Evolutionary conservation across 305 asterid species (phyloP), one percentile per base, ranked within the genome.

Genomic region (Fraxinus latifolia): DNA sequence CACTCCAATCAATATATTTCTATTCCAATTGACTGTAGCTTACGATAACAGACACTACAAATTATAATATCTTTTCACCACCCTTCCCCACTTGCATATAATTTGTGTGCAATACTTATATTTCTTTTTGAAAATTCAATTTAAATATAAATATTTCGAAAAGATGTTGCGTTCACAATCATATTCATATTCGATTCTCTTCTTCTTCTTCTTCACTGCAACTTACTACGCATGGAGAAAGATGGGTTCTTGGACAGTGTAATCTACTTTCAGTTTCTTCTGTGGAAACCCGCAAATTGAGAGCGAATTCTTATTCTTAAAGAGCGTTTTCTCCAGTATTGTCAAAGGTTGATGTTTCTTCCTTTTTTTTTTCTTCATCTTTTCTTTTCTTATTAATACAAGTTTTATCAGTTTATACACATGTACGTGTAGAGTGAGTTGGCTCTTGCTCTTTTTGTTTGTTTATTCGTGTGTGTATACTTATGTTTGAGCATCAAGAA

Each of bases 111-210:
- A 77, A 60, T 44, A 76, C 39, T 76, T 11, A 5, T 79, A 78
- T 58, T 58, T n/a, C 36, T 55, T 42, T 5, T 29, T 60, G 55
- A 21, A 9, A 19, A 12, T 32, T 36, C 39, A 68, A 74, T 84
- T 84, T 84, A 84, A 74, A 86, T 84, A 86, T 78, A 87, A 60
- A 83, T 84, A 79, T 82, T 65, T 78, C 67, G 74, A 82, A 87
- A 86, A 73, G 88, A 83, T 71, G 89, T 82, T 76, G 84, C 84
- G 80, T 89, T 87, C 77, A 36, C 91, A 85, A 47, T 87, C 87
- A 79, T 82, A 89, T 87, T 87, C 90, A 79, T 85, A 87, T 87
- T 87, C 90, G 90, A 87, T 81, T 85, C 86, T 81, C 71, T 85
- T 36, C 87, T 79, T 74, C 81, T 76, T 70, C 86, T 58, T 58